phyloP scores from a whole-genome alignment of 2,329 filamentous ascomycete genomes.

The Colletotrichum paranaense region DNA sequence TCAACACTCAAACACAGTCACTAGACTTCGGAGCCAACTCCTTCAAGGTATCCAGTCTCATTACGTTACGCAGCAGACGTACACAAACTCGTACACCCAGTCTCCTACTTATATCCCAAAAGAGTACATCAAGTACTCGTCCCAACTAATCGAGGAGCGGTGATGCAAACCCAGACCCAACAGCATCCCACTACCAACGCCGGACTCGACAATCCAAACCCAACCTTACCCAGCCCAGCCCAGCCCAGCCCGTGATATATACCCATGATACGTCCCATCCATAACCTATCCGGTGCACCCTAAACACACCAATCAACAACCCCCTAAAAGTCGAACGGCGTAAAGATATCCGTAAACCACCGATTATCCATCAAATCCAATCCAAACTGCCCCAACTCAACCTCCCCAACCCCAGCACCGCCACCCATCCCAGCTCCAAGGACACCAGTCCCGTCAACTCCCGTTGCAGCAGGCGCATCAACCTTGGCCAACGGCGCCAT shows the following conservation, averaged over 20 bases:
- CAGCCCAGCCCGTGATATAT: neutral
- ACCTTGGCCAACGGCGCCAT: conserved; percentile 37
- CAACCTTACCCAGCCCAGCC: neutral
- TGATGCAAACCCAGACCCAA: neutral
- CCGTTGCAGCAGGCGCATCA: conserved; percentile 13
- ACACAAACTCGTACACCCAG: neutral
- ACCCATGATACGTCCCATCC: neutral
- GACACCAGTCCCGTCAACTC: neutral
- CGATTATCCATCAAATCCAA: conserved; percentile 29
- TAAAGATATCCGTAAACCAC: conserved; percentile 31
- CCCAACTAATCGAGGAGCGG: neutral
- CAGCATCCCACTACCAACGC: neutral
- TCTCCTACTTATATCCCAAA: neutral
- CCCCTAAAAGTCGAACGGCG: conserved; percentile 32
- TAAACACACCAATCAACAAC: neutral
- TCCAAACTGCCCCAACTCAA: conserved; percentile 27
- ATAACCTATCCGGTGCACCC: neutral
- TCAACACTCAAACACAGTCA: neutral
- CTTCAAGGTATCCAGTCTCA: neutral
- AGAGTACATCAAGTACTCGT: neutral
- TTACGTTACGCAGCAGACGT: neutral
- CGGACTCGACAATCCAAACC: neutral
- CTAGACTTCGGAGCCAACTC: neutral
- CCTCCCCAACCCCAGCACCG: conserved; percentile 6
- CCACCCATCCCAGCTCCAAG: neutral